phyloP scores from a whole-genome alignment of 1,139 yeast species.

The Pichia sp. region DNA sequence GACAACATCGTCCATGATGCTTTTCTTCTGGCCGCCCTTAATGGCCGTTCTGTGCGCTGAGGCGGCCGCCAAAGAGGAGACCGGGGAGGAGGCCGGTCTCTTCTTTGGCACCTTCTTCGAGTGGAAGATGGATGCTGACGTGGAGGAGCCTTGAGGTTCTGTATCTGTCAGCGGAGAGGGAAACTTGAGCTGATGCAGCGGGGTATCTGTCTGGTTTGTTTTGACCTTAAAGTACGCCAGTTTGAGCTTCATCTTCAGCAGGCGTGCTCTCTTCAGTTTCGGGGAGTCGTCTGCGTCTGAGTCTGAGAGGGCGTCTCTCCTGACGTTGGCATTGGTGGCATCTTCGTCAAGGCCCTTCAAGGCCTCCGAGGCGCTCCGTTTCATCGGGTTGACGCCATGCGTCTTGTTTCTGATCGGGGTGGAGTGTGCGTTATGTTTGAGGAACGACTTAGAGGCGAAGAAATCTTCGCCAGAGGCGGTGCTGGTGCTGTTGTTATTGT shows the following conservation, averaged over 20 bases:
- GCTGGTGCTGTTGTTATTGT: neutral
- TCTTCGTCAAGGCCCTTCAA: too few species aligned
- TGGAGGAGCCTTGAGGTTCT: neutral
- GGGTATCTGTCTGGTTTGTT: slow-evolving; percentile 46
- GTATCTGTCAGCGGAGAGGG: slow-evolving; percentile 4
- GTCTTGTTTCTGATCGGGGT: neutral
- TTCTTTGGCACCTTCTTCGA: neutral
- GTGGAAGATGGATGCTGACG: slow-evolving; percentile 1
- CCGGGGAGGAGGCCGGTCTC: neutral
- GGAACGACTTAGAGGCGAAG: neutral
- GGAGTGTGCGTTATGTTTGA: neutral
- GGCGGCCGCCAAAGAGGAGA: neutral
- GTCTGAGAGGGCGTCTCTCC: neutral
- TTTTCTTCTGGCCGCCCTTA: slow-evolving; percentile 7
- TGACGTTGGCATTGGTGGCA: too few species aligned
- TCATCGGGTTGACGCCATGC: neutral
- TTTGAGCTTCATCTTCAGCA: slow-evolving; percentile 65
- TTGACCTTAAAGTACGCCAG: slow-evolving; percentile 74
- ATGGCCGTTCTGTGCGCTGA: neutral
- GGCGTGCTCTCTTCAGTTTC: slow-evolving; percentile 43
- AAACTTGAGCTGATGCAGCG: slow-evolving; percentile 30
- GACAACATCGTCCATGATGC: slow-evolving; percentile 25
- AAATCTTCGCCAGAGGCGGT: neutral
- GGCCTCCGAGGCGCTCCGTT: neutral
- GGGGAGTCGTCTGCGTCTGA: slow-evolving; percentile 22